A percentile compares a stretch with the other conserved stretches of the same genome.
Conservation (phyloP, 306 rosid genomes). For the Quercus bicolor region DNA sequence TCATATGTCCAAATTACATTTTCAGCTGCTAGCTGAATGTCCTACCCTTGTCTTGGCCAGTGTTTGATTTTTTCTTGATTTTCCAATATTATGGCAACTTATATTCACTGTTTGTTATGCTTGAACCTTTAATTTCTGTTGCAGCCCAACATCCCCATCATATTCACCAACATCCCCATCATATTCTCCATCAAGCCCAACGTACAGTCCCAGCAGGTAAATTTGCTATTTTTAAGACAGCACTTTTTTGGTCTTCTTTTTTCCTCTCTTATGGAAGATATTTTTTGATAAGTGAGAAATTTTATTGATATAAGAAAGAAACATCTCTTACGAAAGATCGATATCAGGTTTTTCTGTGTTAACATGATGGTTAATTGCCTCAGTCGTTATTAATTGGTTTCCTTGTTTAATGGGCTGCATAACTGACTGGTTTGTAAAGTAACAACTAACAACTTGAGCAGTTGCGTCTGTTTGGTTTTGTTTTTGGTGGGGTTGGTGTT, state of each 20-base stretch:
- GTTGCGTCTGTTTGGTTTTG: not conserved
- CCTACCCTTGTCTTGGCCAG: not conserved
- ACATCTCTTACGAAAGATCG: no score
- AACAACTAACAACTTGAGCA: not conserved
- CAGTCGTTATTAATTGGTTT: not conserved
- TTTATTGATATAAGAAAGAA: no score
- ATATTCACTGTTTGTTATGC: slow-evolving; percentile 15
- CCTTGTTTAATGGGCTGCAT: not conserved
- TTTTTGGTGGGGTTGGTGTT: not conserved
- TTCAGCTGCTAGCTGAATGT: not conserved
- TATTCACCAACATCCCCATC: slow-evolving; percentile 98
- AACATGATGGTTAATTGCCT: not conserved
- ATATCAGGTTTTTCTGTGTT: no score
- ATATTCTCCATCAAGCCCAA: slow-evolving; percentile 95
- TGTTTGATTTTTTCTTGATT: slow-evolving; percentile 7
- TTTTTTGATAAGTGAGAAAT: no score
- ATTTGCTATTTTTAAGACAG: slow-evolving; percentile 6
- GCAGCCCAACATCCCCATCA: slow-evolving; percentile 96
- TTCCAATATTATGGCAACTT: not conserved
- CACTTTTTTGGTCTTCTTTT: not conserved
- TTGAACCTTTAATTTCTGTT: slow-evolving; percentile 9
- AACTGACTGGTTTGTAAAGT: not conserved
- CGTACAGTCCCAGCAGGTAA: slow-evolving; percentile 96
- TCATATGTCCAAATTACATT: not conserved
- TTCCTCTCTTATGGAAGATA: not conserved